Base-by-base conservation (phyloP, 257 asterid species). In the Sherardia arvensis region DNA sequence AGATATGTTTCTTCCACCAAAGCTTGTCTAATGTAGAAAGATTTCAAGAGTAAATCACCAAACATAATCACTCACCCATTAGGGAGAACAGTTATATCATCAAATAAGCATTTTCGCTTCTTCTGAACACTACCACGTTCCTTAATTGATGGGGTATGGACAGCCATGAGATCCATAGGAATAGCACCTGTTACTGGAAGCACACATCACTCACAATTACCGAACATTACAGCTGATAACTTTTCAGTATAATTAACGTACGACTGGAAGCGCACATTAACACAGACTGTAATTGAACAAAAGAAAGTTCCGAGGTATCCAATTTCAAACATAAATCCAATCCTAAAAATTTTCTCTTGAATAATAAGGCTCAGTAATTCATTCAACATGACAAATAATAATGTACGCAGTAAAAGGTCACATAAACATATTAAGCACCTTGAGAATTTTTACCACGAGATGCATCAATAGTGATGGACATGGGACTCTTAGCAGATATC, bases 91-190 rank as follows among this genome's bases (percentile, higher is more conserved):
- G 74, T 43, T 66, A 75, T 62, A 9, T 43, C 72, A 74, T 87
- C 99, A 56, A 71, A 49, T 65, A 76, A 22, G 68, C 79, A 62
- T 74, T 78, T 89, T 56, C 83, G 80, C 82, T 85, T 89, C 84
- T 74, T 84, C 58, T 59, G 67, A 74, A 77, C 72, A 59, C 71
- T 81, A 6, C 69, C 62, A 32, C 66, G 73, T 76, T 92, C 96
- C 72, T 67, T 84, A 61, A 76, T 57, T 58, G 91, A 94, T 20
- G 99, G 97, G 57, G 97, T 89, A 55, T 33, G 85, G 65, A 92
- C 71, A 69, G 75, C 61, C 47, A 75, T 72, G 26, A 77, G 75
- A 61, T 74, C 88, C 27, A 77, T 64, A 22, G 77, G 65, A 64
- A 69, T 73, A 53, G 64, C 57, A 57, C 70, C 84, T 69, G 73